phyloP scores from a whole-genome alignment of 1,284 basidiomycete genomes.

The Heimioporus retisporus region DNA sequence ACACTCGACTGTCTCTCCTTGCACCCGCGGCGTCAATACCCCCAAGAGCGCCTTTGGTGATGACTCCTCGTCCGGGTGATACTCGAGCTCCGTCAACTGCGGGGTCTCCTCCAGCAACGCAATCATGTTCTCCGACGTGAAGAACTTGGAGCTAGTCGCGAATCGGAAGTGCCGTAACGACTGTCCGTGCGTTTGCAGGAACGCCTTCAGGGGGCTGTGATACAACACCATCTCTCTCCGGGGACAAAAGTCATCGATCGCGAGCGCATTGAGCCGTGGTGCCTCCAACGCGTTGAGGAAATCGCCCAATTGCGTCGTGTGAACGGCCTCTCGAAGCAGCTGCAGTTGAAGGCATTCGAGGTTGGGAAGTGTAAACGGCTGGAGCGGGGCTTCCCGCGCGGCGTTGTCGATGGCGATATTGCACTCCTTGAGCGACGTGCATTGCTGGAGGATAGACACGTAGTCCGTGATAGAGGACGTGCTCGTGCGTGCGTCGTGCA shows the following conservation, averaged over 20 bases:
- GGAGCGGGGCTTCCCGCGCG: slow-evolving; percentile 22
- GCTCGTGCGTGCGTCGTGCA: slow-evolving; percentile 36
- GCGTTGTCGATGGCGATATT: slow-evolving; percentile 26
- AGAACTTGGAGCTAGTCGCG: slow-evolving; percentile 30
- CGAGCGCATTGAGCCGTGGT: slow-evolving; percentile 29
- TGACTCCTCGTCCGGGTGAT: slow-evolving; percentile 36
- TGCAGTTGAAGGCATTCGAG: slow-evolving; percentile 32
- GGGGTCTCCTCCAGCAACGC: slow-evolving; percentile 29
- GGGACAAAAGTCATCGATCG: slow-evolving; percentile 32
- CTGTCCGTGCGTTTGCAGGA: slow-evolving; percentile 23
- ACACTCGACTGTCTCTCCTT: slow-evolving; percentile 23
- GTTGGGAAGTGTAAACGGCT: slow-evolving; percentile 23
- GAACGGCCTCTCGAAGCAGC: slow-evolving; percentile 28
- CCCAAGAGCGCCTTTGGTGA: slow-evolving; percentile 30
- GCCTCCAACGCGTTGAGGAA: slow-evolving; percentile 24
- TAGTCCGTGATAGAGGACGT: slow-evolving; percentile 35
- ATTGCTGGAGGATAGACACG: slow-evolving; percentile 28
- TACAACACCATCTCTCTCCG: slow-evolving; percentile 30
- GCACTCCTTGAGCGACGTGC: slow-evolving; percentile 35
- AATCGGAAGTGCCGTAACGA: slow-evolving; percentile 29
- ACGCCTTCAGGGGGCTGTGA: slow-evolving; percentile 25
- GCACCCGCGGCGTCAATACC: slow-evolving; percentile 30
- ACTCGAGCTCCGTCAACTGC: slow-evolving; percentile 33
- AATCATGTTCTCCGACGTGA: slow-evolving; percentile 33
- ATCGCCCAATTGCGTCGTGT: slow-evolving; percentile 32